A percentile compares a stretch with the other conserved stretches of the same genome.
Evolutionary conservation across 345 rosid species (phyloP).

Genomic region (Psidium guajava): DNA sequence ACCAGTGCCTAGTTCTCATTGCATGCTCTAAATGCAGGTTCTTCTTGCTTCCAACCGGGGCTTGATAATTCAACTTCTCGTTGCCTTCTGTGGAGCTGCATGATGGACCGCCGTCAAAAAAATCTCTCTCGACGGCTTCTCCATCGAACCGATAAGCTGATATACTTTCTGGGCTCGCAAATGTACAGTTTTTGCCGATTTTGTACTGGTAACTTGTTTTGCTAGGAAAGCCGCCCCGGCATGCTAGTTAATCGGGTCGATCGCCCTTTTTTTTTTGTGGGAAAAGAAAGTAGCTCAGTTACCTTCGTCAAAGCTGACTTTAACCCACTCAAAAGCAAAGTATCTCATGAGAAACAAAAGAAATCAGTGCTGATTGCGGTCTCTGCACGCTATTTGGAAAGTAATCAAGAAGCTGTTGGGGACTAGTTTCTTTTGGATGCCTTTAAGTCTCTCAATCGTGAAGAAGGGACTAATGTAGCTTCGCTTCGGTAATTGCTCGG

Average conservation of each 20-base stretch:
- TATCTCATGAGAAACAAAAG: background rate
- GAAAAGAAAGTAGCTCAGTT: background rate
- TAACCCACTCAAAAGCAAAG: background rate
- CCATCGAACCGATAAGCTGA: background rate
- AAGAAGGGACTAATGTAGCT: background rate
- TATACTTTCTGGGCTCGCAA: background rate
- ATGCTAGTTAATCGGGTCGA: background rate
- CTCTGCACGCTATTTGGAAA: background rate
- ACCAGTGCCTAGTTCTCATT: background rate
- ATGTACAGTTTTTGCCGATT: background rate
- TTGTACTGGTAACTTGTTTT: background rate
- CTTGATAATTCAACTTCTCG: background rate
- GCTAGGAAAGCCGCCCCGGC: background rate
- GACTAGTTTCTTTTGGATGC: background rate
- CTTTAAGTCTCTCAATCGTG: too few species aligned
- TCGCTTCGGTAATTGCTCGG: background rate
- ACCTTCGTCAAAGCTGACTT: background rate
- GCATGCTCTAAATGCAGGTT: background rate
- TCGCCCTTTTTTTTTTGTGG: background rate
- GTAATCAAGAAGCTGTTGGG: background rate
- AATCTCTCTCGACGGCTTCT: background rate
- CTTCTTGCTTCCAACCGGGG: background rate
- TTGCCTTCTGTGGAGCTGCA: background rate
- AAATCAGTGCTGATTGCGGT: background rate
- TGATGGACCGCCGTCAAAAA: background rate